Evolutionary conservation across 768 basidiomycete species (phyloP), one percentile per base, ranked within the genome.

Genomic region (Collybia sp.): DNA sequence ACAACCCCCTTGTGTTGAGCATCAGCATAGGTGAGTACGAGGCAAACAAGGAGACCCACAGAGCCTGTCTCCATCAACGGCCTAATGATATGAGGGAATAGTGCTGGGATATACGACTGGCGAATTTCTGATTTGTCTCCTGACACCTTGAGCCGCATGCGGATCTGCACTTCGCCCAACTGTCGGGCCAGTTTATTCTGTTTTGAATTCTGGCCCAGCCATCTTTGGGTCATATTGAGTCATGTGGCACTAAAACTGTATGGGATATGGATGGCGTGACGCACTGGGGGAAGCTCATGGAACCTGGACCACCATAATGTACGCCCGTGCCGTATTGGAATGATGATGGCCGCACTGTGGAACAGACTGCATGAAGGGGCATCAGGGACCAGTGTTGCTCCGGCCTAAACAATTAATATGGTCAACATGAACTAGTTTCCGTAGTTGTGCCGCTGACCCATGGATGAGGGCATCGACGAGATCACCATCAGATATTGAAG

Each of bases 181-280:
- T 88, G 84, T 32, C 94, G 78, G 45, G 61, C 71, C 0, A 97
- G 76, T 57, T 95, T 96, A 52, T 58, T 74, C 62, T 89, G 86
- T 58, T 94, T 95, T 47, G 96, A 98, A 64, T 98, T 98, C 60
- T 98, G 93, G 8, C 95, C 95, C 11, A 99, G 82, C 92, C 93
- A 99, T 58, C 94, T 97, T 55, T 2, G 35, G 18, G 51, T 34
- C 13, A 37, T 20, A 12, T 16, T 31, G n/a, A 12, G 30, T 43
- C 16, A 44, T 3, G 12, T 16, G 10, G 44, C 44, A 12, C 45
- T 33, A 10, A 39, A 34, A 33, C 18, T 33, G 48, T 12, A 43
- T 52, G 37, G 19, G n/a, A 16, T 39, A 18, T n/a, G n/a, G n/a
- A n/a, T n/a, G n/a, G 35, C 19, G 33, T 31, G 2, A 74, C 86